phyloP scores from a whole-genome alignment of 805 yeast species.

The Candida anglica region DNA sequence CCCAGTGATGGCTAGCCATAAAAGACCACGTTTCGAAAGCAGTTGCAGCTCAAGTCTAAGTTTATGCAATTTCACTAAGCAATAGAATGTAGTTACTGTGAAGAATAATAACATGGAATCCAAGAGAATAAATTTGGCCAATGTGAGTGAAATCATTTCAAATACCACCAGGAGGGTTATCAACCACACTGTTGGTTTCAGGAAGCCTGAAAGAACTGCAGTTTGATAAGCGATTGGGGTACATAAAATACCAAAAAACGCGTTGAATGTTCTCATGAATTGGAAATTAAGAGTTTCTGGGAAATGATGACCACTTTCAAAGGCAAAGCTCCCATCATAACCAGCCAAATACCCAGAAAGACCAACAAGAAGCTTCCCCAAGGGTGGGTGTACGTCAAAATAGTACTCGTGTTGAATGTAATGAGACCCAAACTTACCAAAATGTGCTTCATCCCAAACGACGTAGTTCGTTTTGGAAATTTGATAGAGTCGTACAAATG shows the following conservation, averaged over 20 bases:
- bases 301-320: constrained; percentile 75
- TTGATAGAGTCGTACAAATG: constrained; percentile 62
- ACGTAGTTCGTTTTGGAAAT: constrained; percentile 38
- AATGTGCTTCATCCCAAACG: constrained; percentile 90
- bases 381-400: constrained; percentile 85
- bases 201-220: constrained; percentile 69
- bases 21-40: constrained; percentile 37
- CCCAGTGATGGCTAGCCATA: constrained; percentile 63
- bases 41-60: constrained; percentile 35
- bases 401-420: constrained; percentile 76
- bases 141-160: constrained; percentile 78
- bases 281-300: constrained; percentile 77
- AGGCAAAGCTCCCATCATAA: constrained; percentile 83
- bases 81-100: constrained; percentile 50
- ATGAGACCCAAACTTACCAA: constrained; percentile 81
- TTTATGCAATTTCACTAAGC: constrained; percentile 44
- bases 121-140: constrained; percentile 84
- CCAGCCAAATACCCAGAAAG: constrained; percentile 78
- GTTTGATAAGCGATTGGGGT: constrained; percentile 87
- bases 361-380: constrained; percentile 79
- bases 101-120: constrained; percentile 90
- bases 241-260: constrained; percentile 75
- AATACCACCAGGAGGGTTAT: constrained; percentile 75
- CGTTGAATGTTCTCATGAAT: constrained; percentile 85
- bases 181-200: constrained; percentile 69